Evolutionary conservation across 2,329 filamentous ascomycete genomes (phyloP).

Genomic region (Septoria linicola): DNA sequence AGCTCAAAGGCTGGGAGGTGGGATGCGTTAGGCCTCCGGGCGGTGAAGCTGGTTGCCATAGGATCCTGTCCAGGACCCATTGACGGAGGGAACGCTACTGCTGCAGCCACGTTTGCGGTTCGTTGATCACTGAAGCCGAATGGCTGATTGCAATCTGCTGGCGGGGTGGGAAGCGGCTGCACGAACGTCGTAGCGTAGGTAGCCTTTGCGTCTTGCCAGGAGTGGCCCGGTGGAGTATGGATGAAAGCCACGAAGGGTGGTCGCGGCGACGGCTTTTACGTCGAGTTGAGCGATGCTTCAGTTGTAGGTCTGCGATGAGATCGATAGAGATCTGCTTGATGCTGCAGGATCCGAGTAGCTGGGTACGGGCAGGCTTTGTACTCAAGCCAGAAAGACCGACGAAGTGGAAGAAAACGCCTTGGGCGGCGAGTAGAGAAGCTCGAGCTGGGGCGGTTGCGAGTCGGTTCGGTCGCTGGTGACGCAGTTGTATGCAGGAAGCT

Average conservation of each 20-base stretch:
- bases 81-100: constrained; percentile 59
- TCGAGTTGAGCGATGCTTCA: constrained; percentile 6
- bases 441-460: constrained; percentile 23
- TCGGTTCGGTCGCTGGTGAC: constrained; percentile 39
- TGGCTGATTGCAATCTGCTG: constrained; percentile 33
- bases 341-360: constrained; percentile 34
- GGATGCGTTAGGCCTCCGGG: constrained; percentile 67
- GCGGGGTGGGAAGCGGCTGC: constrained; percentile 35
- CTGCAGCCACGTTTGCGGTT: constrained; percentile 62
- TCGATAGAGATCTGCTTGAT: constrained; percentile 28
- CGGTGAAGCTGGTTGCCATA: constrained; percentile 66
- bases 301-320: constrained; percentile 10
- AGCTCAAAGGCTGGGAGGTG: constrained; percentile 69
- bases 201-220: constrained; percentile 31
- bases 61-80: constrained; percentile 63
- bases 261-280: constrained; percentile 23
- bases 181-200: constrained; percentile 27
- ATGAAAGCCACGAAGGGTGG: constrained; percentile 38
- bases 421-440: constrained; percentile 29
- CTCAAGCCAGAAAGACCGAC: constrained; percentile 37
- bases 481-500: constrained; percentile 45
- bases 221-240: constrained; percentile 32
- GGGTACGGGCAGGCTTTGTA: constrained; percentile 39
- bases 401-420: constrained; percentile 28
- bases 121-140: constrained; percentile 35